Conservation (phyloP, 176 grass and related monocot genomes). For the Cocos nucifera region DNA sequence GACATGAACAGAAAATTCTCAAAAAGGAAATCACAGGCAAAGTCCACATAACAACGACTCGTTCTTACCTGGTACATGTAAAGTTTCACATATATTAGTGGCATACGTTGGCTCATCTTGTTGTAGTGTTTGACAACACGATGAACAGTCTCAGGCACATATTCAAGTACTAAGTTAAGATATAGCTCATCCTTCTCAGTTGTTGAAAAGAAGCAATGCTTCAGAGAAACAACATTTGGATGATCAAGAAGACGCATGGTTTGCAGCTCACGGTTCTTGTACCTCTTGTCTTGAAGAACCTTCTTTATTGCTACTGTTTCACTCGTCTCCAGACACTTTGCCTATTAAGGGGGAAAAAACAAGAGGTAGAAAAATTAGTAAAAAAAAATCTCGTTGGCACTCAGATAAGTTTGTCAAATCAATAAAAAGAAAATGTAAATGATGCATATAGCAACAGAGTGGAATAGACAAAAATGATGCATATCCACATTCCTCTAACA, state of each 20-base stretch:
- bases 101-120: slow-evolving; percentile 82
- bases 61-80: slow-evolving; percentile 63
- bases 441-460: too few relatives aligned
- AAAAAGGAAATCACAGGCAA: background rate
- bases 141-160: slow-evolving; percentile 74
- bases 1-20: background rate
- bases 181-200: slow-evolving; percentile 73
- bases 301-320: slow-evolving; percentile 84
- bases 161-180: slow-evolving; percentile 77
- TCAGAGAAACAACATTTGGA: slow-evolving; percentile 59
- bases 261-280: slow-evolving; percentile 79
- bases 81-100: slow-evolving; percentile 71
- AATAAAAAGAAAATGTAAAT: too few relatives aligned
- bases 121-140: slow-evolving; percentile 70
- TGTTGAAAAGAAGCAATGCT: slow-evolving; percentile 79
- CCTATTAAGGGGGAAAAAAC: slow-evolving; percentile 26
- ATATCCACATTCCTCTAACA: too few relatives aligned
- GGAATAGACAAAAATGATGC: too few relatives aligned
- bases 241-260: slow-evolving; percentile 77
- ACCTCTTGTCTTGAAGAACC: slow-evolving; percentile 86
- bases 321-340: slow-evolving; percentile 67
- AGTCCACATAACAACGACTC: background rate
- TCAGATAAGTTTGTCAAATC: too few relatives aligned
- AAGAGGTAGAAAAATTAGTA: too few relatives aligned
- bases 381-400: too few relatives aligned